Evolutionary conservation across 2,329 filamentous ascomycete species (phyloP), one percentile per base, ranked within the genome.

Genomic region (Amylocarpus encephaloides): DNA sequence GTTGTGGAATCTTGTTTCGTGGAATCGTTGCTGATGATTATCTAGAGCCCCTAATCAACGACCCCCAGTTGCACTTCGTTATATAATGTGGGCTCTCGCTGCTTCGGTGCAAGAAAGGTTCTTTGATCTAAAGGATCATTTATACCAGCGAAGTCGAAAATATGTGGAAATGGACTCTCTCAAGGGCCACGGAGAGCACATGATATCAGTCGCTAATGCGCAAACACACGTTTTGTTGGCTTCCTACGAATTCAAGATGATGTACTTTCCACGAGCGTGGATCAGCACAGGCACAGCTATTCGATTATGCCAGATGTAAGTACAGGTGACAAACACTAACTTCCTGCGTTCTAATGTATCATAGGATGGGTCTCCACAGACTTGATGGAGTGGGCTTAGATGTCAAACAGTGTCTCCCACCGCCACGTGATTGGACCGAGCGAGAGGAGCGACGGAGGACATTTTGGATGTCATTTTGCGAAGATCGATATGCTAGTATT

Each of bases 221-320:
- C 93, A 98, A 67, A 82, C 88, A 1, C 94, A 94, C 77, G 74
- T 83, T 22, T 72, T 97, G 16, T 75, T 94, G 43, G 80, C 83
- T 5, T 82, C 79, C 0, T 96, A 95, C 62, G 93, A 98, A 67
- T 97, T 96, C 74, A 95, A 92, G 70, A 86, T 88, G 78, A 95
- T 97, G 88, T 94, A 90, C 67, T 97, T 97, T 61, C 92, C 93
- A 1, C 77, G 93, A 58, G 93, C 93, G 1, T 97, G 93, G 93
- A 82, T 95, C 71, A 96, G 88, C 59, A 85, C 88, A 2, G 93
- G 92, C 18, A 78, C 87, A 54, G 86, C 86, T 4, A 80, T 85
- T n/a, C 80, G 92, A 45, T 70, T 97, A 48, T 80, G 81, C 45
- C 85, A 95, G 63, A 96, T 97, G 92, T 82, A 66, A 67, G 77